Percentiles rank a stretch among this genome's conserved stretches.
These are phyloP conservation scores for Candida freyschussii DNA, from an alignment of 1,139 yeast species.

Conservation along the genomic window DNA sequence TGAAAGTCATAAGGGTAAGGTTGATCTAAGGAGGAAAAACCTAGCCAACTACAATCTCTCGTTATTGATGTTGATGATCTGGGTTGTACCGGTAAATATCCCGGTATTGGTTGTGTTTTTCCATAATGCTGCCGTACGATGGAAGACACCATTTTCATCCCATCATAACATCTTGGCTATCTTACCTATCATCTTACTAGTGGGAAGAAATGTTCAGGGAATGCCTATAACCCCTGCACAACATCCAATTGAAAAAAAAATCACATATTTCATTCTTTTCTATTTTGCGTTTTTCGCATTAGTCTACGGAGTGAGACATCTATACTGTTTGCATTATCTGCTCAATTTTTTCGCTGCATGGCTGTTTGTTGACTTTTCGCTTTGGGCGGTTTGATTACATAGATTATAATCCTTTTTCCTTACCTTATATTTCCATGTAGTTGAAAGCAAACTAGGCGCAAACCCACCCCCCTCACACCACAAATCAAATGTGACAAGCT, in stretches of 20 bases:
- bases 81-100: conserved; percentile 64
- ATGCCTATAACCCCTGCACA: conserved; percentile 26
- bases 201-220: conserved; percentile 40
- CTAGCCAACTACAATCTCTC: conserved; percentile 50
- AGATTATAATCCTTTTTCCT: no score
- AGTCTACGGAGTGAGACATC: conserved; percentile 62
- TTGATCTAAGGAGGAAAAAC: conserved; percentile 18
- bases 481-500: no score
- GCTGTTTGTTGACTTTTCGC: conserved; percentile 29
- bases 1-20: conserved; percentile 12
- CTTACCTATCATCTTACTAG: conserved; percentile 52
- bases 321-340: conserved; percentile 67
- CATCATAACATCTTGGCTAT: conserved; percentile 70
- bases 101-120: conserved; percentile 68
- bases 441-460: no score
- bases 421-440: no score
- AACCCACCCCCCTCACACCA: no score
- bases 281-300: conserved; percentile 53
- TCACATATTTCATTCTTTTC: conserved; percentile 31
- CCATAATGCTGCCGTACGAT: conserved; percentile 61
- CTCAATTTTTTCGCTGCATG: conserved; percentile 52
- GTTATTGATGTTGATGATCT: conserved; percentile 52
- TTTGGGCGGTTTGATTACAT: conserved; percentile 7
- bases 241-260: conserved; percentile 24
- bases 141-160: conserved; percentile 74